Percentiles rank a stretch among this genome's conserved stretches.
These are phyloP conservation scores for Lentinula sp. DNA, from an alignment of 768 basidiomycete genomes.

Conservation along the genomic window DNA sequence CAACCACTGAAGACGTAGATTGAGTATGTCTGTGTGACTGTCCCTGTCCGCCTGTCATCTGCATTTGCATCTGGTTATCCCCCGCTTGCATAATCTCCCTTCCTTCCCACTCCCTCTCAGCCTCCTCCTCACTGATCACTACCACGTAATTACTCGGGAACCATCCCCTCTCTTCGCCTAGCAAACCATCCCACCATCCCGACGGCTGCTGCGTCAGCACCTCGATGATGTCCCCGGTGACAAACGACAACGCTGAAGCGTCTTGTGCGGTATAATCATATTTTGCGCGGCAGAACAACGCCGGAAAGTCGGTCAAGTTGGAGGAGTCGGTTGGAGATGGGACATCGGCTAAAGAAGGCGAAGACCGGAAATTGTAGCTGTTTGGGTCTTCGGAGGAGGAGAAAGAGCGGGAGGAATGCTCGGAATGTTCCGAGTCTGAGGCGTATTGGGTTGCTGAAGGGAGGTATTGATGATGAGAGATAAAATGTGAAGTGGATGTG, in stretches of 20 bases:
- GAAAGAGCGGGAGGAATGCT: too few relatives aligned
- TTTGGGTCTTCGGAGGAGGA: too few relatives aligned
- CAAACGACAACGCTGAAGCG: slow-evolving; percentile 83
- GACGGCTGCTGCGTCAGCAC: slow-evolving; percentile 86
- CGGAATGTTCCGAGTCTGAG: too few relatives aligned
- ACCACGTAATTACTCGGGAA: slow-evolving; percentile 96
- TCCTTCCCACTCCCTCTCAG: slow-evolving; percentile 24
- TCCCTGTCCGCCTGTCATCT: slow-evolving; percentile 14
- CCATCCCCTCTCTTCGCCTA: slow-evolving; percentile 89
- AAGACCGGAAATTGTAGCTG: too few relatives aligned
- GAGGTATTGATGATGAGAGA: too few relatives aligned
- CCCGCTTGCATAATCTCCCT: neutral
- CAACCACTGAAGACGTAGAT: slow-evolving; percentile 26
- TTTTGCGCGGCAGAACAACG: slow-evolving; percentile 19
- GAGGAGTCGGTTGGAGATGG: too few relatives aligned
- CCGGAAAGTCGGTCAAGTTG: neutral
- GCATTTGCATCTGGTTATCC: too few relatives aligned
- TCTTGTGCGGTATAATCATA: slow-evolving; percentile 92
- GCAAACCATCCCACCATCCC: slow-evolving; percentile 98
- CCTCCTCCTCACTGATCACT: slow-evolving; percentile 74
- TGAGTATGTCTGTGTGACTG: too few relatives aligned
- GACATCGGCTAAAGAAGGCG: too few relatives aligned
- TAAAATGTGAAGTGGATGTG: too few relatives aligned
- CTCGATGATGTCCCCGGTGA: slow-evolving; percentile 85
- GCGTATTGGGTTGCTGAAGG: too few relatives aligned